Conservation (phyloP, 768 basidiomycete species). For the Tylopilus vinaceipallidus region DNA sequence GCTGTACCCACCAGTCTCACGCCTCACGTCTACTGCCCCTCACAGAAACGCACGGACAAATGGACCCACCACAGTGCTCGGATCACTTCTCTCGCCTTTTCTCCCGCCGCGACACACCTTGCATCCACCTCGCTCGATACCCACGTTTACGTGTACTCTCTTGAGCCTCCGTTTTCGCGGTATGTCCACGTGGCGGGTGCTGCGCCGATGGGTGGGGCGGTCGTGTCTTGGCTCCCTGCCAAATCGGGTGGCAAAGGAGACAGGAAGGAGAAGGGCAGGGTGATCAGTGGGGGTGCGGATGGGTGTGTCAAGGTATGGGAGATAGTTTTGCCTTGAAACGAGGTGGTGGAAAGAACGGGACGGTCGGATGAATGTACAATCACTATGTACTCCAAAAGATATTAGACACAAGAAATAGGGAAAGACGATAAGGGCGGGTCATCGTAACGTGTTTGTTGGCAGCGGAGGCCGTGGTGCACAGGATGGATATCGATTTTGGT, state of each 20-base stretch:
- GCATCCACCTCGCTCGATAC: conserved; percentile 94
- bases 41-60: conserved; percentile 62
- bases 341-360: neutral
- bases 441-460: no score
- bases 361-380: neutral
- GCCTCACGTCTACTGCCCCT: neutral
- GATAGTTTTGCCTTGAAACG: conserved; percentile 34
- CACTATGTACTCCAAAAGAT: no score
- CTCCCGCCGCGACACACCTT: conserved; percentile 49
- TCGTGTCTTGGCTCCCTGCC: conserved; percentile 66
- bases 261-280: conserved; percentile 42
- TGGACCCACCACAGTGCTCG: conserved; percentile 89
- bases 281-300: conserved; percentile 80
- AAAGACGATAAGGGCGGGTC: no score
- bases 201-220: conserved; percentile 78
- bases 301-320: conserved; percentile 76
- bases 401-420: no score
- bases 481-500: no score
- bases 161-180: conserved; percentile 57
- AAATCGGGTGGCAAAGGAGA: conserved; percentile 17
- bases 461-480: no score
- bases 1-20: neutral
- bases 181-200: conserved; percentile 86
- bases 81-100: conserved; percentile 60
- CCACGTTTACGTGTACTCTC: conserved; percentile 85